Evolutionary conservation across 257 asterid genomes (phyloP), one percentile per base, ranked within the genome.

Genomic region (Nicotiana attenuata): DNA sequence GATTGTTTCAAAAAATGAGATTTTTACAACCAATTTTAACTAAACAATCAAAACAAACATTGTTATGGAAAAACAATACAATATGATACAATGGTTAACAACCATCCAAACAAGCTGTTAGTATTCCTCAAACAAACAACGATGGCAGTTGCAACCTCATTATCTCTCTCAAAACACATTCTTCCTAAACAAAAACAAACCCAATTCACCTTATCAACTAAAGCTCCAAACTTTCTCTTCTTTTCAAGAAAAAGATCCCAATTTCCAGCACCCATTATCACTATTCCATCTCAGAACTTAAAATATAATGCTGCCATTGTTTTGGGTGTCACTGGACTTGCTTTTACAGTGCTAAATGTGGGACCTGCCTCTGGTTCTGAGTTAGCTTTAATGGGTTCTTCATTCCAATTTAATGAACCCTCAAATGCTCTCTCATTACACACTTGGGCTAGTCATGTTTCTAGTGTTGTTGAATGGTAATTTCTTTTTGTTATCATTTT

Each of bases 381-480:
- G 55, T 71, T 85, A 15, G 89, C 92, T 47, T 35, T 85, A 80
- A 35, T 86, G 50, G 84, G 31, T 22, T 82, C 89, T 33, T 82
- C 89, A n/a, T 77, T 86, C 55, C 88, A 82, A 57, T 78, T 90
- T 76, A 85, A 28, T 55, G 99, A 96, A 85, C 99, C 99, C 9
- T 87, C 95, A 80, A 94, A 96, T 89, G 99, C 98, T 13, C 94
- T 96, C 24, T 96, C 99, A 59, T 87, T 96, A 78, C 97, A 98
- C 85, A 96, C 99, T 79, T 96, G 99, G 98, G 91, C 93, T 71
- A 88, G 93, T 84, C 99, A 96, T 76, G 97, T 96, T 59, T 96
- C 99, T 84, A 94, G 98, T 82, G 98, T 96, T 31, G 93, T 90
- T n/a, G 99, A 94, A 88, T 96, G 99, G 99, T 96, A 88, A 38